phyloP scores from a whole-genome alignment of 345 rosid genomes.

The Eucalyptus fibrosa region DNA sequence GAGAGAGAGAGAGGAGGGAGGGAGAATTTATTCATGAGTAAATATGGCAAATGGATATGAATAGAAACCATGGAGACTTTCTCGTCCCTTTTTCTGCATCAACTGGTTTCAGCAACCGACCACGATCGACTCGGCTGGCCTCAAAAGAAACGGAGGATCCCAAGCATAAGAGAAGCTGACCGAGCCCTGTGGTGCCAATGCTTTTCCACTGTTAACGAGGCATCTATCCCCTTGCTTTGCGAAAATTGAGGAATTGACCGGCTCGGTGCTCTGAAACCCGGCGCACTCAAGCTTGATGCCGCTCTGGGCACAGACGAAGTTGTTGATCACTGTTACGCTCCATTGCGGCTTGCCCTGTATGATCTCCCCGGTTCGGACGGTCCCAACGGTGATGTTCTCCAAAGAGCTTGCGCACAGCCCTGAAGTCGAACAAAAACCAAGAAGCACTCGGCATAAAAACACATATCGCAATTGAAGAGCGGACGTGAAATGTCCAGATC shows the following conservation, averaged over 20 bases:
- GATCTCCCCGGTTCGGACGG: not conserved
- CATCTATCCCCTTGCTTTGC: not conserved
- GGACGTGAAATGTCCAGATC: not conserved
- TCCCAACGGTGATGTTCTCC: not conserved
- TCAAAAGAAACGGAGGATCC: conserved; percentile 10
- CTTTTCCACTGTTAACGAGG: not conserved
- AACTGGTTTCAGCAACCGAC: not conserved
- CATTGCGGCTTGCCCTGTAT: conserved; percentile 1
- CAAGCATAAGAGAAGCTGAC: conserved; percentile 8
- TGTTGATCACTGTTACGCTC: conserved; percentile 4
- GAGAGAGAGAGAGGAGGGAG: not conserved
- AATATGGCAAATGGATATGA: not conserved
- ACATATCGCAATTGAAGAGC: not conserved
- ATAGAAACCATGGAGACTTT: not conserved
- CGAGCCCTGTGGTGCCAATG: not conserved
- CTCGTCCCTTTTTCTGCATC: not conserved
- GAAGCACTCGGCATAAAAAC: not conserved
- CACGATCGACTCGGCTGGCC: not conserved
- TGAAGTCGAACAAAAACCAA: not conserved
- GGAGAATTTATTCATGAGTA: not conserved
- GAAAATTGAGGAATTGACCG: not conserved
- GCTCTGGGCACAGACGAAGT: not conserved
- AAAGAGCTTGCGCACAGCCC: not conserved
- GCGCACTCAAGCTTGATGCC: not conserved
- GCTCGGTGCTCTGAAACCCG: conserved; percentile 1